Base-by-base conservation (phyloP, 805 yeast species). In the Priceomyces medius region DNA sequence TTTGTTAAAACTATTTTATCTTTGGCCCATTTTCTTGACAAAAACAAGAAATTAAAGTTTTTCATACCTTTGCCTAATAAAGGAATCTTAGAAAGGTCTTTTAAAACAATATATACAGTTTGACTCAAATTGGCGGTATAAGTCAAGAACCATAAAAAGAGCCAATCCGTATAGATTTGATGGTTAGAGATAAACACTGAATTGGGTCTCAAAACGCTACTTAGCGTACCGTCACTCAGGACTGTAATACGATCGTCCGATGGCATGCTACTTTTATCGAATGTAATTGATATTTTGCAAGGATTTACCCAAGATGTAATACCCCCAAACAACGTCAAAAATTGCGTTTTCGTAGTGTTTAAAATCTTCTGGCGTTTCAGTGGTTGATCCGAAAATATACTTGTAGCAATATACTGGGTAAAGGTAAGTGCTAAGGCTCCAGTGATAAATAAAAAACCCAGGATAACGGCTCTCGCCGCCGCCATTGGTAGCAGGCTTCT, bases 131-230 rank as follows among this genome's bases (percentile, higher is more conserved):
- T 61, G 9, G 88, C 77, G 4, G 89, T 74, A 58, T 87, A 85
- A 0, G 86, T 70, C 16, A 86, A 45, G 79, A 87, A 91, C 99
- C 99, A 91, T 41, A 88, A 51, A 53, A 79, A 89, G 8, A 85
- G 73, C 99, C 99, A 91, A 59, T 91, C 99, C 3, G 91, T 81
- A 59, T 91, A 91, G 18, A 91, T 83, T 64, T 90, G 97, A 62
- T 91, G 98, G 58, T 91, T 91, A n/a, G 93, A 79, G 26, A 90
- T 82, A 35, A 84, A 59, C 2, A 91, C 74, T 0, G 86, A 73
- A 29, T 80, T 74, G 16, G 76, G 77, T 6, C 69, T 59, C 33
- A 83, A 53, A 9, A 50, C 43, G 17, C 53, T 54, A 14, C 48
- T 54, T 35, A 53, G 41, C 33, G 53, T 48, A n/a, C 58, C 59